Percentiles rank a stretch among this genome's conserved stretches.
These are phyloP conservation scores for Neopestalotiopsis clavispora DNA, from an alignment of 2,329 filamentous ascomycete species.

Conservation along the genomic window DNA sequence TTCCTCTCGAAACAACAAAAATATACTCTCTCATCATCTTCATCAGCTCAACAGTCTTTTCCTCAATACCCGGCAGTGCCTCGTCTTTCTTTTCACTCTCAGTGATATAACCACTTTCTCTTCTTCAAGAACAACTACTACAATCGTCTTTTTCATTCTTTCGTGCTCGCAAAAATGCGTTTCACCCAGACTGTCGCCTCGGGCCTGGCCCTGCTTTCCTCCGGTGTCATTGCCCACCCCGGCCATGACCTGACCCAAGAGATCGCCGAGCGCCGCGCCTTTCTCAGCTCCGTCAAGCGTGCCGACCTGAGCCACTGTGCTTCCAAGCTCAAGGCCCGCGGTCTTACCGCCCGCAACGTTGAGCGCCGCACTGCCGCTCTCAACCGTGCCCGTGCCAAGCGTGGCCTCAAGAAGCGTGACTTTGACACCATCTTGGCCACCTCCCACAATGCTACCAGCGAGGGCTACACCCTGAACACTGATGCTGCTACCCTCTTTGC, in stretches of 20 bases:
- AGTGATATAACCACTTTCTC: not conserved
- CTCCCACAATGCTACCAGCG: slow-evolving; percentile 36
- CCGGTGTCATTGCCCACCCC: slow-evolving; percentile 44
- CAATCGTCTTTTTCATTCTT: slow-evolving; percentile 1
- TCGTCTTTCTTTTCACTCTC: slow-evolving; percentile 6
- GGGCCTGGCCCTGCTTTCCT: slow-evolving; percentile 24
- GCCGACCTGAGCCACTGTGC: slow-evolving; percentile 52
- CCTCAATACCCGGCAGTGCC: not conserved
- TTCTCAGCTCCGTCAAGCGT: slow-evolving; percentile 44
- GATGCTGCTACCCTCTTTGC: slow-evolving; percentile 43
- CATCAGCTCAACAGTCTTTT: not conserved
- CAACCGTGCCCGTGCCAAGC: slow-evolving; percentile 26
- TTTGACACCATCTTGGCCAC: slow-evolving; percentile 31
- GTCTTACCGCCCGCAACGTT: slow-evolving; percentile 47
- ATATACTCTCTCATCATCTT: not conserved
- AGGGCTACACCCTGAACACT: slow-evolving; percentile 39
- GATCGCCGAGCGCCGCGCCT: slow-evolving; percentile 53
- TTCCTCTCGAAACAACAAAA: not conserved
- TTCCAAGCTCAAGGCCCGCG: slow-evolving; percentile 50
- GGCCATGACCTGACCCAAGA: slow-evolving; percentile 55
- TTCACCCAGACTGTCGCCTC: slow-evolving; percentile 28
- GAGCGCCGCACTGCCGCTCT: slow-evolving; percentile 49
- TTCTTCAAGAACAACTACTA: slow-evolving; percentile 1
- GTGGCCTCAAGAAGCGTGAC: slow-evolving; percentile 34
- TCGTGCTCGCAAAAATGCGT: slow-evolving; percentile 26